Base-by-base conservation (phyloP, 768 basidiomycete genomes). In the Suillus tomentosus region DNA sequence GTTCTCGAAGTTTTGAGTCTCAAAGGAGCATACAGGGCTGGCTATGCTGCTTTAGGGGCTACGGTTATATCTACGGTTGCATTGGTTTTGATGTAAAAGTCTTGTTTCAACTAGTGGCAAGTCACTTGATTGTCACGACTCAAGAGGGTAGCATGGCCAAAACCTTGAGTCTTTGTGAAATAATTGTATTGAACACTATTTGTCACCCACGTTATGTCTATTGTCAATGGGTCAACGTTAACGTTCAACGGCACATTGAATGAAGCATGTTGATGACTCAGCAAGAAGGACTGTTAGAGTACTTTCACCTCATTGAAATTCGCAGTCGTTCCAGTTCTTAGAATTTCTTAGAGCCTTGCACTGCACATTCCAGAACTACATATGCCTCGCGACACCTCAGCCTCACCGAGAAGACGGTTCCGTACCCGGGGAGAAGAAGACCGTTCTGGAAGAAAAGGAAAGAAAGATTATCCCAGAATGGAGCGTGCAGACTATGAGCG, bases 21-120 rank as follows among this genome's bases (percentile, higher is more conserved):
- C 65, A 95, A 91, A 74, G 88, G 89, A 17, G 89, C 86, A 10
- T 97, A 96, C 75, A 75, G 75, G 27, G 84, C 91, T 14, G 95
- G 92, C 3, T 98, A 97, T 76, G 85, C 86, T 50, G 95, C 96
- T 39, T 73, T 97, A 9, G 95, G 85, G 42, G 88, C 88, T 19
- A 89, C 92, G 17, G 91, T 87, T 56, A 73, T 93, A 48, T 84
- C 90, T 48, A 94, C 92, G 27, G 82, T 87, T 59, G 90, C 81
- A 42, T 83, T 95, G 65, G 81, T 86, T n/a, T 76, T 87, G 65
- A 72, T 80, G 75, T 85, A 76, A 67, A 61, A 19, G 57, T 19
- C 7, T 13, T 39, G 37, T 15, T 24, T 56, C 55, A 37, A n/a
- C n/a, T 56, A 37, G n/a, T 36, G 27, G 36, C 13, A 13, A 40